Conservation (phyloP, 202 grass and related monocot species). For the Schoenoplectus tabernaemontani region DNA sequence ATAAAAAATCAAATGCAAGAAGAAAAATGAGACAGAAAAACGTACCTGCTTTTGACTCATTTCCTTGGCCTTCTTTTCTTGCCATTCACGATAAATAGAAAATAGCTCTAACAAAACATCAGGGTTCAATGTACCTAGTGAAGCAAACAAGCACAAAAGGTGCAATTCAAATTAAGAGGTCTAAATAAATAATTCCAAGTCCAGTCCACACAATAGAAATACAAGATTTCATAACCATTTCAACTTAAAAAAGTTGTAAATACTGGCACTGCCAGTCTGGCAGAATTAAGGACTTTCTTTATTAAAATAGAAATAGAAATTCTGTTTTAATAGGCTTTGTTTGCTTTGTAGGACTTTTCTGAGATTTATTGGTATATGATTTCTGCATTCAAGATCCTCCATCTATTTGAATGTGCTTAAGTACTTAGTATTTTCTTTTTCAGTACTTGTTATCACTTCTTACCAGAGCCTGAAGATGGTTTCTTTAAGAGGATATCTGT, state of each 20-base stretch:
- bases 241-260: neutral
- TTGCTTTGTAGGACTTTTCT: neutral
- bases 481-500: constrained; percentile 53
- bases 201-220: neutral
- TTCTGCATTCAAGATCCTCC: constrained; percentile 10
- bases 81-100: constrained; percentile 63
- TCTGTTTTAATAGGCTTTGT: too few species aligned
- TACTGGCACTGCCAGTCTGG: neutral
- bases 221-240: neutral
- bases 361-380: neutral
- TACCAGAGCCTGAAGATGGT: constrained; percentile 44
- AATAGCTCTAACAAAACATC: constrained; percentile 80
- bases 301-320: too few species aligned
- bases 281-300: neutral
- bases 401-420: neutral
- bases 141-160: neutral
- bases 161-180: neutral
- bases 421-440: neutral
- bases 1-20: neutral
- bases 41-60: constrained; percentile 62
- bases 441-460: constrained; percentile 23
- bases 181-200: neutral
- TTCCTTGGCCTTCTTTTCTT: constrained; percentile 77
- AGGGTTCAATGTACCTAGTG: constrained; percentile 57
- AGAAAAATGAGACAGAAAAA: neutral